Evolutionary conservation across 2,329 filamentous ascomycete species (phyloP).

Genomic region (Lecanosticta acicola): DNA sequence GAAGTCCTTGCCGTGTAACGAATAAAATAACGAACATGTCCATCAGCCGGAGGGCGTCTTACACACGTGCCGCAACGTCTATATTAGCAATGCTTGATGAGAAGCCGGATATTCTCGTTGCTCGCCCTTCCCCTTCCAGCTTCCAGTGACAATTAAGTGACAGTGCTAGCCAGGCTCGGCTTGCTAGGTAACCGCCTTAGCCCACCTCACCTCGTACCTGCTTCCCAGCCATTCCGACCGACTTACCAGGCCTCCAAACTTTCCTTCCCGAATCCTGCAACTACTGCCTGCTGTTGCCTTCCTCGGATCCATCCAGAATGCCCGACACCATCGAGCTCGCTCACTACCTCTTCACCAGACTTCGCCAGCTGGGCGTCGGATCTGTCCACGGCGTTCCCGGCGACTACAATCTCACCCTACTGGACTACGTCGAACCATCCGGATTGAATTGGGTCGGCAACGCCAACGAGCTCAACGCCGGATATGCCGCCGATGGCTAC

Average conservation of each 20-base stretch:
- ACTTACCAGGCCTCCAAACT: background rate
- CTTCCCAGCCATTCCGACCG: too few species aligned
- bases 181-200: background rate
- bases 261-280: background rate
- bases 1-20: too few species aligned
- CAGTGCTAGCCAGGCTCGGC: background rate
- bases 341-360: slow-evolving; percentile 39
- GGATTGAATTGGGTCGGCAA: slow-evolving; percentile 47
- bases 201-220: background rate
- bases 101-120: too few species aligned
- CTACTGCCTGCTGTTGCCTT: background rate
- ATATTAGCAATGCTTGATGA: too few species aligned
- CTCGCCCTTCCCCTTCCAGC: too few species aligned
- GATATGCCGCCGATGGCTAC: slow-evolving; percentile 55
- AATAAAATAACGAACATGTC: too few species aligned
- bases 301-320: background rate
- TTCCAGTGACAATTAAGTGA: too few species aligned
- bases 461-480: slow-evolving; percentile 55
- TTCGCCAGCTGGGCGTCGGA: slow-evolving; percentile 38
- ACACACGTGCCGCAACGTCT: too few species aligned
- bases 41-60: too few species aligned
- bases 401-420: slow-evolving; percentile 43
- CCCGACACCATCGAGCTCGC: slow-evolving; percentile 36
- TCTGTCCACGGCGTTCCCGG: slow-evolving; percentile 42
- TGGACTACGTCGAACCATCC: slow-evolving; percentile 39